Base-by-base conservation (phyloP, 2,329 filamentous ascomycete genomes). In the Arthrobotrys conoides region DNA sequence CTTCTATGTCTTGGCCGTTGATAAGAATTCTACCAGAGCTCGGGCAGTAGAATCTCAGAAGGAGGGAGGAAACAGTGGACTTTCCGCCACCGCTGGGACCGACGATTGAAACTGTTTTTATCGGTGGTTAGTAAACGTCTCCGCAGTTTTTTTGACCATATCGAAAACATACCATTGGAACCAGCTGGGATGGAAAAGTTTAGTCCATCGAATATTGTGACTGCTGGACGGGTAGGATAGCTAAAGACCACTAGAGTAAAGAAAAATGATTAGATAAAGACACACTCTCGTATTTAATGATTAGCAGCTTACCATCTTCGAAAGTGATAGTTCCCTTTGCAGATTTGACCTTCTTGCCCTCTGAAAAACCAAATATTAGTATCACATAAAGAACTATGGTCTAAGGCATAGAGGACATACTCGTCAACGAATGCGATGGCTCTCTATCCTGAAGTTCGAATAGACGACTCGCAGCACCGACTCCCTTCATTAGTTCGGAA, bases 401-500 rank as follows among this genome's bases (percentile, higher is more conserved):
- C 20, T 33, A 2, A 48, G 18, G 24, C 8, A 16, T n/a, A n/a
- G 24, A 22, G 14, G 20, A 73, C 70, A 57, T 76, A 81, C 80
- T 72, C 0, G 96, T 99, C 20, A 94, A 90, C n/a, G 91, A 91
- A 79, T 98, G 96, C 1, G 90, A 91, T 0, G 94, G 92, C 75
- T 93, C 87, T 80, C 96, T 91, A 84, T 99, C 96, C 84, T 98
- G 94, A 5, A 99, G 88, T 83, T 99, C 96, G 83, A 99, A 99
- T 0, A 99, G 87, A 77, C 96, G 92, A 83, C 92, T 97, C n/a
- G 96, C 96, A 49, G 96, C 96, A 82, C 96, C 96, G 3, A 97
- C 95, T 49, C 96, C 96, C 85, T 99, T 99, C 96, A 99, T 99
- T 79, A 99, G 88, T 84, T 99, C 96, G 0, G 94, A 97, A 85